A percentile compares a stretch with the other conserved stretches of the same genome.
phyloP scores from a whole-genome alignment of 768 basidiomycete genomes.

The Daedalea quercina region DNA sequence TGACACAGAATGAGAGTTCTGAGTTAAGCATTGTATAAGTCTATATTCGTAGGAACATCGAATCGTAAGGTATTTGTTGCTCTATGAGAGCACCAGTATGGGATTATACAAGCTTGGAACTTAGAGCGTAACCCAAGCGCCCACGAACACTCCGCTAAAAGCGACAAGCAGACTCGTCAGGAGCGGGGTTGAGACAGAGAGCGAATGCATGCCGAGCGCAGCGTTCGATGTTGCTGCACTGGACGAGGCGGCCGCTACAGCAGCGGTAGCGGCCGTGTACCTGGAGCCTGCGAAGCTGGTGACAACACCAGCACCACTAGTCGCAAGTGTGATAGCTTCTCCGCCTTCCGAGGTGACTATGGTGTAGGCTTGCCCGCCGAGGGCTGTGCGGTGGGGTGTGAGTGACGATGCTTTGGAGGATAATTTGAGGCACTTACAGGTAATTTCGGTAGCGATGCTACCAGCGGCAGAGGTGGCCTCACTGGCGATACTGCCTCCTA shows the following conservation, averaged over 20 bases:
- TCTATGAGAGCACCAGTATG: not conserved
- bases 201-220: conserved; percentile 11
- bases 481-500: no score
- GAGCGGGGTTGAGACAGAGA: conserved; percentile 19
- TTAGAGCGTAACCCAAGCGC: conserved; percentile 34
- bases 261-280: conserved; percentile 37
- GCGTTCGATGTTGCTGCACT: conserved; percentile 11
- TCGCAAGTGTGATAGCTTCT: conserved; percentile 51
- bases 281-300: conserved; percentile 49
- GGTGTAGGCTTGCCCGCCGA: conserved; percentile 45
- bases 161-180: conserved; percentile 24
- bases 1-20: no score
- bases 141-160: conserved; percentile 26
- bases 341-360: conserved; percentile 56
- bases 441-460: conserved; percentile 24
- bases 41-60: no score
- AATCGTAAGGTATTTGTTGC: not conserved
- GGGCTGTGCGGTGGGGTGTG: conserved; percentile 29
- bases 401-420: not conserved
- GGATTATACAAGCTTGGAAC: not conserved
- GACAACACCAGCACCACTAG: conserved; percentile 29
- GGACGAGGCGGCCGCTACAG: conserved; percentile 1
- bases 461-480: no score
- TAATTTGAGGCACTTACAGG: conserved; percentile 19
- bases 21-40: no score